Percentiles rank a stretch among this genome's conserved stretches.
Evolutionary conservation across 1,139 yeast genomes (phyloP).

Genomic region (Scheffersomyces insectosa): DNA sequence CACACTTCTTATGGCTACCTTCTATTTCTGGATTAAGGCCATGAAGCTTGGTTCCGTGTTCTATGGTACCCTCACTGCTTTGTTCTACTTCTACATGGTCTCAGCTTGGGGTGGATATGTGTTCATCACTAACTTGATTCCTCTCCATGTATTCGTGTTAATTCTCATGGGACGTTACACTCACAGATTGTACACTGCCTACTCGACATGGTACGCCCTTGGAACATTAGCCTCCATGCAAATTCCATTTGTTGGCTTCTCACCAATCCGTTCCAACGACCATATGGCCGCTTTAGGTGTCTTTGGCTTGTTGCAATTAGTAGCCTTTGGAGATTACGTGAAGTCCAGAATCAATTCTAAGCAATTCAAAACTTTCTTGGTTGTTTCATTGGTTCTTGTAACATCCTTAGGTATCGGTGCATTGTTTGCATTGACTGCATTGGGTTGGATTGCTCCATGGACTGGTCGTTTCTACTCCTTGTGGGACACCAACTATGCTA

Average conservation of each 20-base stretch:
- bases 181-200: conserved; percentile 81
- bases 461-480: conserved; percentile 97
- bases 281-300: conserved; percentile 99
- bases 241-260: conserved; percentile 96
- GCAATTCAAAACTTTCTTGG: conserved; percentile 74
- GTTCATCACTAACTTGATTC: conserved; percentile 95
- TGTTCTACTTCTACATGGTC: conserved; percentile 96
- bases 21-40: conserved; percentile 94
- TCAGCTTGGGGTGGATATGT: conserved; percentile 99
- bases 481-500: conserved; percentile 98
- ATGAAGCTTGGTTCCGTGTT: conserved; percentile 87
- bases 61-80: conserved; percentile 81
- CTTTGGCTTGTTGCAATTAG: conserved; percentile 90
- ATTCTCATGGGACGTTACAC: conserved; percentile 93
- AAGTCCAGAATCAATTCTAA: conserved; percentile 70
- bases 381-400: conserved; percentile 58
- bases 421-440: conserved; percentile 75
- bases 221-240: conserved; percentile 99
- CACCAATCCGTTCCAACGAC: conserved; percentile 95
- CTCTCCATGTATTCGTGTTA: conserved; percentile 89
- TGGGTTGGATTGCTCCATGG: conserved; percentile 99
- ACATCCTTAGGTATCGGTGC: conserved; percentile 66
- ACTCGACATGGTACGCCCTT: conserved; percentile 94
- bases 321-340: conserved; percentile 82
- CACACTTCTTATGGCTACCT: conserved; percentile 91